phyloP scores from a whole-genome alignment of 257 asterid genomes.

The Scutellaria barbata region DNA sequence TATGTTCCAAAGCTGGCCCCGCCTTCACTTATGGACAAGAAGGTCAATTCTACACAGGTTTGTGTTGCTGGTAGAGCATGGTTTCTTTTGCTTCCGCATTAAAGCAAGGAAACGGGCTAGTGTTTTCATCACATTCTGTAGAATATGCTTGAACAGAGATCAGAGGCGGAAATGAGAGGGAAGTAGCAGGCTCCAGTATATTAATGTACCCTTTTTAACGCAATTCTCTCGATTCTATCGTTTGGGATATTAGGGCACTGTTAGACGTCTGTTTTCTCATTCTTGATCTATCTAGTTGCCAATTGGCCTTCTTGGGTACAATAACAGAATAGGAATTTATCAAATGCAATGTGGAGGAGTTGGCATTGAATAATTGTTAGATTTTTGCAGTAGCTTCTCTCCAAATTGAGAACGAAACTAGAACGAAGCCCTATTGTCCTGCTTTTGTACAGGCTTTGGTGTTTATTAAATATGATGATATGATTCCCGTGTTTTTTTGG shows the following conservation, averaged over 20 bases:
- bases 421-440: not conserved
- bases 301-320: constrained; percentile 25
- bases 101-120: not conserved
- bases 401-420: not conserved
- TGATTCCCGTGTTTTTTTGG: not conserved
- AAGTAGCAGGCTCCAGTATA: not conserved
- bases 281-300: constrained; percentile 26
- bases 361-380: constrained; percentile 31
- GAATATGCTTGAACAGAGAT: not conserved
- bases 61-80: not conserved
- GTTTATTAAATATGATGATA: not conserved
- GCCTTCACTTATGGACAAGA: not conserved
- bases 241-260: not conserved
- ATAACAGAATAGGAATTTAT: constrained; percentile 16
- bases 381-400: not conserved
- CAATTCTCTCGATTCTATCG: not conserved
- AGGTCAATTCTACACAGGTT: not conserved
- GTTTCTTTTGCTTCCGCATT: not conserved
- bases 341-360: constrained; percentile 17
- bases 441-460: constrained; percentile 13
- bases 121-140: constrained; percentile 25
- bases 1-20: not conserved
- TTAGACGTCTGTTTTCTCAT: constrained; percentile 26
- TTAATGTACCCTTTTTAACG: not conserved
- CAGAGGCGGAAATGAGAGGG: not conserved